Percentiles rank a stretch among this genome's conserved stretches.
These are phyloP conservation scores for Rhodotorula sp. DNA, from an alignment of 1,284 basidiomycete species.

Conservation along the genomic window DNA sequence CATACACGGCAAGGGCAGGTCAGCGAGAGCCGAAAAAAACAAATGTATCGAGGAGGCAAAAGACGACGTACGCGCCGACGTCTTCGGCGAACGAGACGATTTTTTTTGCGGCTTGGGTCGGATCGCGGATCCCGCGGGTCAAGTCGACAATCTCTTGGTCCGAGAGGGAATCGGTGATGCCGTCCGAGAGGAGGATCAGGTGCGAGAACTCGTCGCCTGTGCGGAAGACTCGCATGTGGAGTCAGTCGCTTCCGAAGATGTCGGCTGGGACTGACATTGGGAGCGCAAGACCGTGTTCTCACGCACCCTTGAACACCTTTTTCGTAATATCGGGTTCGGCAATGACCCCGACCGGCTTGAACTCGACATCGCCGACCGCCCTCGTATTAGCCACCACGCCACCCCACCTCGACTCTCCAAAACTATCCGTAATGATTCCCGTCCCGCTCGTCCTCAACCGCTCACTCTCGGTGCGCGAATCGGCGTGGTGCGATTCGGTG, in stretches of 20 bases:
- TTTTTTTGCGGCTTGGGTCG: constrained; percentile 69
- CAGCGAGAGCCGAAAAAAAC: too few relatives aligned
- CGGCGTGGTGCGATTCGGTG: constrained; percentile 74
- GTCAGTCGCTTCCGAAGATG: background rate
- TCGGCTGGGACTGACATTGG: too few relatives aligned
- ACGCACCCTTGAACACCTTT: constrained; percentile 69
- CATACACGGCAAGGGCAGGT: background rate
- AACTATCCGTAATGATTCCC: constrained; percentile 87
- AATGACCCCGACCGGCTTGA: constrained; percentile 87
- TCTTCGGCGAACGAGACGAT: constrained; percentile 89
- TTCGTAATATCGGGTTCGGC: constrained; percentile 90
- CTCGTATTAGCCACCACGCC: constrained; percentile 91
- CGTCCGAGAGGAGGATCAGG: constrained; percentile 59
- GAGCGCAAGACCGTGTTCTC: too few relatives aligned
- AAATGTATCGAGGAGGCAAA: background rate
- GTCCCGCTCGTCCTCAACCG: constrained; percentile 81
- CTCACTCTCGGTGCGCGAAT: constrained; percentile 78
- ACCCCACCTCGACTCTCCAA: constrained; percentile 90
- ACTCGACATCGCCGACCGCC: constrained; percentile 87
- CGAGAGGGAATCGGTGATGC: constrained; percentile 82
- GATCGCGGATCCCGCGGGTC: constrained; percentile 3
- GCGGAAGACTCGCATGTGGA: background rate
- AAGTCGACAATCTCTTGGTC: constrained; percentile 95
- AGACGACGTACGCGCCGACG: constrained; percentile 56
- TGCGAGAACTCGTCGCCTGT: constrained; percentile 39